phyloP scores from a whole-genome alignment of 2,329 filamentous ascomycete species.

The Talaromyces albobiverticillius region DNA sequence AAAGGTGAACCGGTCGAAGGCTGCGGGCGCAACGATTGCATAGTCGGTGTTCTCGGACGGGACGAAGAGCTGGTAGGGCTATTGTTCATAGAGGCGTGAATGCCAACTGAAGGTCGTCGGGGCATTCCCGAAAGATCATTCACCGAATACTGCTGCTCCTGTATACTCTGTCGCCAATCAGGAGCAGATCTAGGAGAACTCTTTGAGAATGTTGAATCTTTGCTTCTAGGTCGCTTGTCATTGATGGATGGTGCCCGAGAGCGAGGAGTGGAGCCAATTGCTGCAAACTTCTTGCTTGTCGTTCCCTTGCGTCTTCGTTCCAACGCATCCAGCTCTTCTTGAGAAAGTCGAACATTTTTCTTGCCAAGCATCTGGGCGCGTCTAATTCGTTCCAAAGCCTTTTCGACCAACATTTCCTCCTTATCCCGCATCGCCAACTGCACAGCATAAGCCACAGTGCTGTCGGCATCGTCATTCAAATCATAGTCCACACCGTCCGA shows the following conservation, averaged over 20 bases:
- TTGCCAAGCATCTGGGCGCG: slow-evolving; percentile 73
- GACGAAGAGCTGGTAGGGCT: slow-evolving; percentile 34
- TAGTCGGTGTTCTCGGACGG: slow-evolving; percentile 45
- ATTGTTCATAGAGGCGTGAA: slow-evolving; percentile 24
- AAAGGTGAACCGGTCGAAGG: slow-evolving; percentile 35
- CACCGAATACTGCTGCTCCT: slow-evolving; percentile 1
- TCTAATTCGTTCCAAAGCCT: slow-evolving; percentile 75
- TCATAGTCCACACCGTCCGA: slow-evolving; percentile 50
- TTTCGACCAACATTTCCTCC: slow-evolving; percentile 73
- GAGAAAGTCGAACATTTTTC: slow-evolving; percentile 73
- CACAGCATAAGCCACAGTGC: slow-evolving; percentile 44
- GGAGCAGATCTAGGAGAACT: slow-evolving; percentile 14
- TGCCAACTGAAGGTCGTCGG: neutral
- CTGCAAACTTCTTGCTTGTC: slow-evolving; percentile 19
- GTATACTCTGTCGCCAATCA: slow-evolving; percentile 34
- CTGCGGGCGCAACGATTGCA: slow-evolving; percentile 36
- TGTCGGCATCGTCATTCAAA: slow-evolving; percentile 52
- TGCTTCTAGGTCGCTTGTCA: slow-evolving; percentile 17
- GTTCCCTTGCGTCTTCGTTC: slow-evolving; percentile 56
- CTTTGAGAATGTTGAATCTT: slow-evolving; percentile 18
- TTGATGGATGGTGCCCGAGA: neutral
- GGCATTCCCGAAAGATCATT: slow-evolving; percentile 4
- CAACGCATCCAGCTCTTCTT: slow-evolving; percentile 76
- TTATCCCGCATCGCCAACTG: slow-evolving; percentile 60
- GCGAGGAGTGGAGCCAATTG: neutral